Evolutionary conservation across 108 stramenopile genomes (phyloP).

Genomic region (Discostella stelligeroides): DNA sequence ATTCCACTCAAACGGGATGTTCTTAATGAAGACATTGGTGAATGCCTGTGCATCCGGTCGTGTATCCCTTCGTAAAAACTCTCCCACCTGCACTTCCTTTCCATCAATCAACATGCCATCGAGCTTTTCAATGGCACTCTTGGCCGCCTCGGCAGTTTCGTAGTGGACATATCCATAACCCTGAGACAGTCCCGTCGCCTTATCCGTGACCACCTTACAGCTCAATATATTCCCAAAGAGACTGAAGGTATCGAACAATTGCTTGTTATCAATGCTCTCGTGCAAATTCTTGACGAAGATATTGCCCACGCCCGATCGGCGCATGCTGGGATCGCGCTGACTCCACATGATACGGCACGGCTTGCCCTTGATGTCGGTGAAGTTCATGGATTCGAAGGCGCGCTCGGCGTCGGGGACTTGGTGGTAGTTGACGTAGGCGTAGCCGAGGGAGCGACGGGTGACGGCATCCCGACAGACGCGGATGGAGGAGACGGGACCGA

Average conservation of each 20-base stretch:
- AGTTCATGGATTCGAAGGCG: constrained; percentile 99
- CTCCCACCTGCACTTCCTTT: constrained; percentile 94
- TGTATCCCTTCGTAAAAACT: constrained; percentile 93
- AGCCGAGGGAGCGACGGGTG: constrained; percentile 97
- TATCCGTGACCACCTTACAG: constrained; percentile 97
- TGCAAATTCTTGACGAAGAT: constrained; percentile 99
- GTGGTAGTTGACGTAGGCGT: constrained; percentile 99
- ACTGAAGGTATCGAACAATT: constrained; percentile 98
- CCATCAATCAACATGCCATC: constrained; percentile 98
- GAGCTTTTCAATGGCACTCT: constrained; percentile 94
- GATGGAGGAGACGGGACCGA: constrained; percentile 98
- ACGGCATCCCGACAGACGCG: constrained; percentile 99
- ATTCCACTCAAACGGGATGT: constrained; percentile 95
- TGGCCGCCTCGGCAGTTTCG: constrained; percentile 95
- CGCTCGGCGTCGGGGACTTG: constrained; percentile 95
- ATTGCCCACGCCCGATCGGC: constrained; percentile 95
- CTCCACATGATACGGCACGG: constrained; percentile 99
- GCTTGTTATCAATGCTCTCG: constrained; percentile 98
- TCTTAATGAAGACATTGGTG: constrained; percentile 99
- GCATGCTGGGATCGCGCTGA: constrained; percentile 96
- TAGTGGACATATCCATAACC: constrained; percentile 99
- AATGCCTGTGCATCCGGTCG: constrained; percentile 89
- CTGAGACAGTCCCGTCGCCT: constrained; percentile 87
- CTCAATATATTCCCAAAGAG: constrained; percentile 98
- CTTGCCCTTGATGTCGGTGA: constrained; percentile 95